phyloP scores from a whole-genome alignment of 495 filamentous ascomycete species.

The Penicilliopsis zonata region DNA sequence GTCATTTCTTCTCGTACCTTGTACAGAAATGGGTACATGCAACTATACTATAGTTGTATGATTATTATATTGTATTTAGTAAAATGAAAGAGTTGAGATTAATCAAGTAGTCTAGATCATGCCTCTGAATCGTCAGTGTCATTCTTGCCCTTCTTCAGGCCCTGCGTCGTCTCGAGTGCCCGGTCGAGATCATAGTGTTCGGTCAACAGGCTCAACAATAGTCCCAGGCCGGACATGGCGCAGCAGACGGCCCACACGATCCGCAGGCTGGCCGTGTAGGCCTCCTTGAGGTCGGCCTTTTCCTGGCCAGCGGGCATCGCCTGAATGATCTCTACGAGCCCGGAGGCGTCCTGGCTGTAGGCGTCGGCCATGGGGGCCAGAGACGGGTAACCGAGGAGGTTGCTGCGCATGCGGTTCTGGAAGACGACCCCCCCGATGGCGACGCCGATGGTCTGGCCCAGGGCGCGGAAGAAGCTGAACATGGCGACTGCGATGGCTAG shows the following conservation, averaged over 20 bases:
- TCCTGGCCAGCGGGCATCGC: conserved; percentile 29
- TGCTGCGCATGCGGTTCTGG: conserved; percentile 43
- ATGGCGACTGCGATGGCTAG: conserved; percentile 39
- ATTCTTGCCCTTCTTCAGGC: conserved; percentile 28
- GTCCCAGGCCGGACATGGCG: conserved; percentile 35
- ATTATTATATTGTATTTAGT: too few relatives aligned
- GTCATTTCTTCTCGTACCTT: too few relatives aligned
- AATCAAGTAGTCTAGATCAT: too few relatives aligned
- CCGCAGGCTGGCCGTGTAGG: conserved; percentile 44
- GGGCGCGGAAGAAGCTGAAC: conserved; percentile 42
- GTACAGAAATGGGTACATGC: too few relatives aligned
- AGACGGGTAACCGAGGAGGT: conserved; percentile 27
- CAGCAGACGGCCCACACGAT: conserved; percentile 46
- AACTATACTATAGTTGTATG: too few relatives aligned
- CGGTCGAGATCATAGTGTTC: conserved; percentile 42
- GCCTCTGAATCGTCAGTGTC: too few relatives aligned
- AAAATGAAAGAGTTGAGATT: too few relatives aligned
- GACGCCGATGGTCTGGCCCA: conserved; percentile 43
- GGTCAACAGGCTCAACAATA: conserved; percentile 37
- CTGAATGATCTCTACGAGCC: conserved; percentile 47
- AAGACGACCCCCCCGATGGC: conserved; percentile 48
- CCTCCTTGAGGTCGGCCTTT: conserved; percentile 34
- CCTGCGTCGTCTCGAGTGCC: conserved; percentile 34
- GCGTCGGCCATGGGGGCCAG: conserved; percentile 30
- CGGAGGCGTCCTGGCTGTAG: conserved; percentile 45